A percentile compares a stretch with the other conserved stretches of the same genome.
Evolutionary conservation across 106 monocot species (phyloP).

Genomic region (Acorus gramineus): DNA sequence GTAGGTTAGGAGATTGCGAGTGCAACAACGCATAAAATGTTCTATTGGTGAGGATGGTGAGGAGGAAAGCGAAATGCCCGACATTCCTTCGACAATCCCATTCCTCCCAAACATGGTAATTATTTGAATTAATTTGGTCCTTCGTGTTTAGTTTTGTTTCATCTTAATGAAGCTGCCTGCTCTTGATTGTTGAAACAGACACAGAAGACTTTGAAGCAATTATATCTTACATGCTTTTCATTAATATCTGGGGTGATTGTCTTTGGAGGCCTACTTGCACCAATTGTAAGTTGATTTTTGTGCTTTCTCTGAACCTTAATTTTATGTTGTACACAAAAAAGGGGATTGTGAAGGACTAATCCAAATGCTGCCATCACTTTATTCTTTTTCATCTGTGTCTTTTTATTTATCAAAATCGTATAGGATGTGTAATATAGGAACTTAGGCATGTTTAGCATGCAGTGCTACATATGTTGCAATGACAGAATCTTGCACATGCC

Average conservation of each 20-base stretch:
- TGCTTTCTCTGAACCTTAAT: background rate
- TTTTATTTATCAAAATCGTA: background rate
- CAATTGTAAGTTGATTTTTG: constrained; percentile 40
- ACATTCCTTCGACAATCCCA: constrained; percentile 87
- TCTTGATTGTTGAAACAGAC: constrained; percentile 37
- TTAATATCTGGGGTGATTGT: constrained; percentile 64
- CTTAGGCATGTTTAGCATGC: no score
- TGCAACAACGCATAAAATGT: constrained; percentile 75
- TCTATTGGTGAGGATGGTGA: constrained; percentile 26
- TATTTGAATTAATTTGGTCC: background rate
- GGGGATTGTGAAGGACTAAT: no score
- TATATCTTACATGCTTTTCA: constrained; percentile 68
- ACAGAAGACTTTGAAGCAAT: constrained; percentile 69
- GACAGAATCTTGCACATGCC: no score
- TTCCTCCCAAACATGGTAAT: constrained; percentile 67
- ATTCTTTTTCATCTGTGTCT: constrained; percentile 1
- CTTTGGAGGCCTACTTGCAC: constrained; percentile 84
- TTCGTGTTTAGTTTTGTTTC: background rate
- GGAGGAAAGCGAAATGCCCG: constrained; percentile 88
- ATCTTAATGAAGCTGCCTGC: background rate
- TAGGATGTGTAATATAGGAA: no score
- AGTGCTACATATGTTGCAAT: no score
- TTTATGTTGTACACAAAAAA: background rate
- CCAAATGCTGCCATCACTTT: background rate
- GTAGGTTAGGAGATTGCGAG: constrained; percentile 82